phyloP scores from a whole-genome alignment of 371 early-diverging fungal genomes.

The Mortierella sp. region DNA sequence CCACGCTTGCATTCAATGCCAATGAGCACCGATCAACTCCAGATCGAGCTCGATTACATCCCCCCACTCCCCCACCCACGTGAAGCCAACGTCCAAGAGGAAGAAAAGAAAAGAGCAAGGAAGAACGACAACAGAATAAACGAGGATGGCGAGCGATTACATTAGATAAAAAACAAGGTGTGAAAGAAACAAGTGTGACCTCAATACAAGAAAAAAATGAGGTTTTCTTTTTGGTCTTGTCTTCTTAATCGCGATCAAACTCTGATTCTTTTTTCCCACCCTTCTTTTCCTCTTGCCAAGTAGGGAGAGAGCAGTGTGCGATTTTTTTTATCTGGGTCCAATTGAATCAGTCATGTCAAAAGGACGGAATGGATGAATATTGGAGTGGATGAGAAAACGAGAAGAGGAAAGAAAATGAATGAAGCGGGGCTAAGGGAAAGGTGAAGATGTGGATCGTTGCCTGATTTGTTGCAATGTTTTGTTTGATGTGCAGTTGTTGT shows the following conservation, averaged over 20 bases:
- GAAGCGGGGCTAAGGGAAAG: background rate
- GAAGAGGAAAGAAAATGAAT: background rate
- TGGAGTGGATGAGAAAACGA: background rate
- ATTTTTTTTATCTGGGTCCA: constrained; percentile 10
- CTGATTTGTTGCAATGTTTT: constrained; percentile 1
- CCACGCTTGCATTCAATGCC: background rate
- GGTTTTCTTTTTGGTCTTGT: constrained; percentile 7
- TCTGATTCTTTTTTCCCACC: constrained; percentile 39
- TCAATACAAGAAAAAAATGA: background rate
- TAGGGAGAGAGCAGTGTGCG: background rate
- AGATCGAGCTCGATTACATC: background rate
- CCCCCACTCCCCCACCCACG: background rate
- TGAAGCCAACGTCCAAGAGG: background rate
- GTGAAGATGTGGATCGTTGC: background rate
- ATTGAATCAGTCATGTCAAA: background rate
- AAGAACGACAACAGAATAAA: background rate
- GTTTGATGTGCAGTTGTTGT: background rate
- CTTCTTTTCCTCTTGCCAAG: background rate
- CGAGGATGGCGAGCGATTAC: constrained; percentile 9
- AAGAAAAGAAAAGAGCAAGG: background rate
- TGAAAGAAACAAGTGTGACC: background rate
- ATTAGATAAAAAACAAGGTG: constrained; percentile 1
- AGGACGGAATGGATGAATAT: background rate
- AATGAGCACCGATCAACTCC: constrained; percentile 8
- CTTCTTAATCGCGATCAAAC: constrained; percentile 41